A percentile compares a stretch with the other conserved stretches of the same genome.
phyloP scores from a whole-genome alignment of 2,329 filamentous ascomycete genomes.

The Calonectria ilicicola region DNA sequence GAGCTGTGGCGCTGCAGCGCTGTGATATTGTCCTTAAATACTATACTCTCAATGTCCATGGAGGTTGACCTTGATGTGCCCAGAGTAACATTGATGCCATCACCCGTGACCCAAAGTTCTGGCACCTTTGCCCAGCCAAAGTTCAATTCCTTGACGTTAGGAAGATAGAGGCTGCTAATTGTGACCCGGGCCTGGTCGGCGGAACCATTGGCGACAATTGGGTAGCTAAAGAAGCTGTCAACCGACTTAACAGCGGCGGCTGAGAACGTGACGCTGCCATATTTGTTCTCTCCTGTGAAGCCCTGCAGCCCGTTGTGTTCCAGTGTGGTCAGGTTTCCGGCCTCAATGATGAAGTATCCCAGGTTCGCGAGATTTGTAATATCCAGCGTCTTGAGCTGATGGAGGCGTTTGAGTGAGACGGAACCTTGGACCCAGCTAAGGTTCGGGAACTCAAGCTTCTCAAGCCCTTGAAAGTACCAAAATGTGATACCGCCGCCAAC shows the following conservation, averaged over 20 bases:
- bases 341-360: conserved; percentile 22
- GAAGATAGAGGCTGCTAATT: conserved; percentile 7
- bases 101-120: conserved; percentile 4
- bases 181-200: conserved; percentile 6
- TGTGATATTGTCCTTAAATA: conserved; percentile 17
- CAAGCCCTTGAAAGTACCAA: conserved; percentile 24
- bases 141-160: conserved; percentile 26
- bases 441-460: conserved; percentile 26
- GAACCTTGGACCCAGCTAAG: conserved; percentile 21
- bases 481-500: conserved; percentile 22
- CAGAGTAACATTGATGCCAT: conserved; percentile 20
- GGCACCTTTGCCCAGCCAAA: conserved; percentile 24
- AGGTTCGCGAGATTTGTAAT: conserved; percentile 27
- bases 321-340: conserved; percentile 21
- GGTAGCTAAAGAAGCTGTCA: conserved; percentile 34
- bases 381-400: conserved; percentile 24
- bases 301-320: conserved; percentile 26
- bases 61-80: conserved; percentile 11
- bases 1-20: conserved; percentile 7
- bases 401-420: conserved; percentile 18
- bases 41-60: conserved; percentile 20
- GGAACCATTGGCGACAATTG: conserved; percentile 16
- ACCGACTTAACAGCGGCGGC: conserved; percentile 13
- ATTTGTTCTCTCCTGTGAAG: conserved; percentile 19
- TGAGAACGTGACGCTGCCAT: conserved; percentile 12